These are phyloP conservation scores for Gardenia jasminoides DNA, from an alignment of 257 asterid genomes.

Conservation along the genomic window DNA sequence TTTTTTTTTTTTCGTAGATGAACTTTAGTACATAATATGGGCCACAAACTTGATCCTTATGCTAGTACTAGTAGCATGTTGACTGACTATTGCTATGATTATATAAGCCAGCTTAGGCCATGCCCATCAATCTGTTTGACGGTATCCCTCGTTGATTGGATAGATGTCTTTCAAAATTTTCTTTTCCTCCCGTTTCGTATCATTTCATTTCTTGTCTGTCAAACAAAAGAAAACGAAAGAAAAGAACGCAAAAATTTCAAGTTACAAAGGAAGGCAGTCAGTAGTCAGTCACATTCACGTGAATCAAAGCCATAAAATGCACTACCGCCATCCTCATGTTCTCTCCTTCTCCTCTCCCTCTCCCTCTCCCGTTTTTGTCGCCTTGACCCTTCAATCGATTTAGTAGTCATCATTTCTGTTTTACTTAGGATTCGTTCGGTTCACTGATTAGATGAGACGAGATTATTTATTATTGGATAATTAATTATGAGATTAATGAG, in stretches of 20 bases:
- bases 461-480: too few relatives aligned
- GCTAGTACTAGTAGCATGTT: background rate
- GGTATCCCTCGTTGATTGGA: constrained; percentile 26
- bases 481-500: too few relatives aligned
- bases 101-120: background rate
- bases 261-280: constrained; percentile 5
- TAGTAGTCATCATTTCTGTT: too few relatives aligned
- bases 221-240: background rate
- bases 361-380: constrained; percentile 58
- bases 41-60: too few relatives aligned
- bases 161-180: constrained; percentile 36
- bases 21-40: too few relatives aligned
- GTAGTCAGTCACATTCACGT: constrained; percentile 30
- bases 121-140: background rate
- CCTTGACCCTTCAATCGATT: constrained; percentile 43
- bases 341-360: background rate
- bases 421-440: too few relatives aligned
- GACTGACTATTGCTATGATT: too few relatives aligned
- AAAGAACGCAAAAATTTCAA: constrained; percentile 7
- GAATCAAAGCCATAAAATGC: constrained; percentile 26
- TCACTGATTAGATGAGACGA: too few relatives aligned
- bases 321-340: constrained; percentile 22
- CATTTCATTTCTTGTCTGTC: constrained; percentile 22
- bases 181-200: constrained; percentile 20
- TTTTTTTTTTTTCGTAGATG: too few relatives aligned